Percentiles rank a stretch among this genome's conserved stretches.
Evolutionary conservation across 2,329 filamentous ascomycete species (phyloP).

Genomic region (Beauveria rudraprayagi): DNA sequence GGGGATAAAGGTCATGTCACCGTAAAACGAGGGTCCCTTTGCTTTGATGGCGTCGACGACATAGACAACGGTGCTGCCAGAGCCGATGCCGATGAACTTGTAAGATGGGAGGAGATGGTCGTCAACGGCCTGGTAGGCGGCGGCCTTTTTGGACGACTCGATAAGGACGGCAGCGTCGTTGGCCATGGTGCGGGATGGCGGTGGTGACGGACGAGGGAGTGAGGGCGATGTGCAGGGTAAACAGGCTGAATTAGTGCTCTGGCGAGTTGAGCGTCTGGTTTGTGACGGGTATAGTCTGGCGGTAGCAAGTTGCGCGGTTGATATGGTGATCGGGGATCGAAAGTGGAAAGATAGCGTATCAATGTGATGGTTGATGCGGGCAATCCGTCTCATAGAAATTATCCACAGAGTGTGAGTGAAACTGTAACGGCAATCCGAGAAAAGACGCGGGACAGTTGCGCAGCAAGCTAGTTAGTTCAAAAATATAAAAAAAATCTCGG

Average conservation of each 20-base stretch:
- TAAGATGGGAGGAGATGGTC: slow-evolving; percentile 59
- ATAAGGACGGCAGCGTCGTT: slow-evolving; percentile 36
- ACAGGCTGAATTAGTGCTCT: not conserved
- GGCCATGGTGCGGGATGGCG: slow-evolving; percentile 25
- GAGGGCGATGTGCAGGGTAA: not conserved
- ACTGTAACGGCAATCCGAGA: not conserved
- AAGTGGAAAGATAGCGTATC: not conserved
- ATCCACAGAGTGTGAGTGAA: not conserved
- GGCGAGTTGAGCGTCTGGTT: not conserved
- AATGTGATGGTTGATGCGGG: not conserved
- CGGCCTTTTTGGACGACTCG: slow-evolving; percentile 67
- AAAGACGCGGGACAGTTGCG: no score
- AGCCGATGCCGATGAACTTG: slow-evolving; percentile 69
- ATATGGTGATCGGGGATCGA: not conserved
- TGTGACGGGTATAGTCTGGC: not conserved
- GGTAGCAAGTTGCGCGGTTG: not conserved
- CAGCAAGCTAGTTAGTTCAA: not conserved
- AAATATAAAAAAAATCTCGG: not conserved
- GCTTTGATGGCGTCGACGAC: slow-evolving; percentile 73
- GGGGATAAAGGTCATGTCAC: slow-evolving; percentile 74
- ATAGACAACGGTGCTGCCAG: slow-evolving; percentile 74
- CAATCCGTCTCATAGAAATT: not conserved
- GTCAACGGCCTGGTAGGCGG: slow-evolving; percentile 64
- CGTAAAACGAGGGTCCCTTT: slow-evolving; percentile 45
- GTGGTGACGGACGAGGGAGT: not conserved